Conservation (phyloP, 2,329 filamentous ascomycete species). For the Aspergillus cejpii region DNA sequence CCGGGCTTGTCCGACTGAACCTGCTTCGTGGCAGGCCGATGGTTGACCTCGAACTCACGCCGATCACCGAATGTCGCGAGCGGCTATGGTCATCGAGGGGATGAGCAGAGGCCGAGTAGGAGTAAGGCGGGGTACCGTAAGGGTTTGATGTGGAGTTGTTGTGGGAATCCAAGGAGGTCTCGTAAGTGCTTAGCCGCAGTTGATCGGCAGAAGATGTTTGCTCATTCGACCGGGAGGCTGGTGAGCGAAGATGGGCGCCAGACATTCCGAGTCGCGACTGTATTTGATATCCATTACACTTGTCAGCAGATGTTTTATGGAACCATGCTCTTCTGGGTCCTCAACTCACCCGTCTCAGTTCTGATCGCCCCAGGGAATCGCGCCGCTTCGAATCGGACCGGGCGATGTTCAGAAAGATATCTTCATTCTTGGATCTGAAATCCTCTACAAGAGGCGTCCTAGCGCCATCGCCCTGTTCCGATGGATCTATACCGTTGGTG, state of each 20-base stretch:
- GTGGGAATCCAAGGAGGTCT: conserved; percentile 32
- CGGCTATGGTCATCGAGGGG: conserved; percentile 36
- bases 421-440: conserved; percentile 36
- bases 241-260: conserved; percentile 30
- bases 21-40: conserved; percentile 34
- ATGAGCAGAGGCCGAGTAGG: conserved; percentile 33
- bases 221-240: conserved; percentile 28
- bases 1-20: conserved; percentile 33
- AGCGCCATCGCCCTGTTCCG: conserved; percentile 26
- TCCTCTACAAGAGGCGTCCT: conserved; percentile 35
- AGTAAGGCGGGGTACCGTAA: conserved; percentile 22
- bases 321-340: no score
- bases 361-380: conserved; percentile 34
- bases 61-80: conserved; percentile 29
- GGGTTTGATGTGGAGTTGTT: conserved; percentile 28
- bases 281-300: conserved; percentile 3
- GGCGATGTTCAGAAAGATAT: conserved; percentile 45
- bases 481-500: conserved; percentile 22
- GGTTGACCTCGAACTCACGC: conserved; percentile 31
- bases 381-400: conserved; percentile 36
- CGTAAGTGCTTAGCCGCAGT: conserved; percentile 26
- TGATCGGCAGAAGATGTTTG: conserved; percentile 35
- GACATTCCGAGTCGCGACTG: conserved; percentile 37
- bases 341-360: conserved; percentile 36
- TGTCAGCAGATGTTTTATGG: not conserved